Conservation (phyloP, 495 filamentous ascomycete species). For the Wilcoxina mikolae region DNA sequence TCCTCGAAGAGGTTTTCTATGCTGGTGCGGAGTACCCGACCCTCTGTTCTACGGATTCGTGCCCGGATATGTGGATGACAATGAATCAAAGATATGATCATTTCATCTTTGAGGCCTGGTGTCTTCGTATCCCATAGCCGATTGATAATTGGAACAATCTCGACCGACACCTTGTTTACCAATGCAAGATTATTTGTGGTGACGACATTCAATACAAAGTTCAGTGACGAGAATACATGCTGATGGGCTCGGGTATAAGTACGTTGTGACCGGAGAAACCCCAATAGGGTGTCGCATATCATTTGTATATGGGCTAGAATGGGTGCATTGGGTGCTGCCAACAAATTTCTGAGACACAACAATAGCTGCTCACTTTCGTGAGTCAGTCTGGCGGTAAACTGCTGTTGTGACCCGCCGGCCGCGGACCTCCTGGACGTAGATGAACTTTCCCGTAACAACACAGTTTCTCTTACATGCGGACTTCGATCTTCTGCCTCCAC, state of each 20-base stretch:
- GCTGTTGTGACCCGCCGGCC: constrained; percentile 11
- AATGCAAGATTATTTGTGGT: constrained; percentile 53
- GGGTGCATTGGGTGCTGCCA: constrained; percentile 54
- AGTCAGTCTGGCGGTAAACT: constrained; percentile 23
- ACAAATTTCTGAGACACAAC: constrained; percentile 50
- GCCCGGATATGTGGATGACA: constrained; percentile 45
- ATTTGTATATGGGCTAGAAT: constrained; percentile 42
- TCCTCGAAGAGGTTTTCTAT: constrained; percentile 45
- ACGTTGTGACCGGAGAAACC: constrained; percentile 47
- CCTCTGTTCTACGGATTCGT: constrained; percentile 26
- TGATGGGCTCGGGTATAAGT: constrained; percentile 50
- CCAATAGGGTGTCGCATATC: constrained; percentile 44
- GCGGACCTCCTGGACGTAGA: constrained; percentile 29
- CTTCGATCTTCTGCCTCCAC: constrained; percentile 6
- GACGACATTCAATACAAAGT: constrained; percentile 48
- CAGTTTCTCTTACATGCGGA: background rate
- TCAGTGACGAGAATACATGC: constrained; percentile 58
- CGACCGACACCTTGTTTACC: constrained; percentile 40
- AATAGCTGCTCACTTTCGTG: constrained; percentile 43
- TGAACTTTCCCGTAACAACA: constrained; percentile 25
- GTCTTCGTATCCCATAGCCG: constrained; percentile 59
- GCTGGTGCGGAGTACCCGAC: constrained; percentile 13
- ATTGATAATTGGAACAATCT: constrained; percentile 54
- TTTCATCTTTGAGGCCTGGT: constrained; percentile 42
- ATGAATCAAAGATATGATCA: constrained; percentile 53